Evolutionary conservation across 2,329 filamentous ascomycete genomes (phyloP).

Genomic region (Neoarthrinium moseri): DNA sequence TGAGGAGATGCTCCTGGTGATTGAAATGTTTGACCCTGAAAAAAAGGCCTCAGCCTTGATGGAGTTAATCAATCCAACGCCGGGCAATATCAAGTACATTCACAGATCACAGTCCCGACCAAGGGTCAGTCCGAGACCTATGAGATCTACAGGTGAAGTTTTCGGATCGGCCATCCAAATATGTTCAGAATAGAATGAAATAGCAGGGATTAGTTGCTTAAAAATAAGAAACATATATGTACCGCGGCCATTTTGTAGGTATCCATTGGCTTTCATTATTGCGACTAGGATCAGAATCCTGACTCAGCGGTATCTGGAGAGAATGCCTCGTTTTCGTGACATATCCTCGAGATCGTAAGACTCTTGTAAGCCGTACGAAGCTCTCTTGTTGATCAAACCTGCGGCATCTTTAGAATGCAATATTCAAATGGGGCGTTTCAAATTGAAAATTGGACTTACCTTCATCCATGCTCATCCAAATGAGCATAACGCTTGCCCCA

Average conservation of each 20-base stretch:
- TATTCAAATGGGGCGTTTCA: not conserved
- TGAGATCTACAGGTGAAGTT: too few species aligned
- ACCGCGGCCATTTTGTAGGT: too few species aligned
- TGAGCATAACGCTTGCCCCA: not conserved
- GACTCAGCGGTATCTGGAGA: not conserved
- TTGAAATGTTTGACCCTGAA: too few species aligned
- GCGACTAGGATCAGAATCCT: not conserved
- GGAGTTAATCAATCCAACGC: too few species aligned
- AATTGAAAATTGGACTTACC: not conserved
- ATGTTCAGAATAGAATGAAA: too few species aligned
- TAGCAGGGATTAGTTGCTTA: not conserved
- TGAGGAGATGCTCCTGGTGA: too few species aligned
- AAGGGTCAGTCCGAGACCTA: too few species aligned
- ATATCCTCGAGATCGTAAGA: not conserved
- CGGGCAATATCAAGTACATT: too few species aligned
- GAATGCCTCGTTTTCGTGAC: not conserved
- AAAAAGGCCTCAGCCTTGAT: too few species aligned
- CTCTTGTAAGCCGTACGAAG: not conserved
- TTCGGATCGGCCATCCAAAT: too few species aligned
- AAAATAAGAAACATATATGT: not conserved
- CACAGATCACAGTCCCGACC: too few species aligned
- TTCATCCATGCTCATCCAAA: conserved; percentile 9
- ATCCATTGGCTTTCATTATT: too few species aligned
- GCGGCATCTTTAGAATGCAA: not conserved
- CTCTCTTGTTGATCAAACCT: not conserved